These are phyloP conservation scores for Mortierella sp. DNA, from an alignment of 371 early-diverging fungal species.

Conservation along the genomic window DNA sequence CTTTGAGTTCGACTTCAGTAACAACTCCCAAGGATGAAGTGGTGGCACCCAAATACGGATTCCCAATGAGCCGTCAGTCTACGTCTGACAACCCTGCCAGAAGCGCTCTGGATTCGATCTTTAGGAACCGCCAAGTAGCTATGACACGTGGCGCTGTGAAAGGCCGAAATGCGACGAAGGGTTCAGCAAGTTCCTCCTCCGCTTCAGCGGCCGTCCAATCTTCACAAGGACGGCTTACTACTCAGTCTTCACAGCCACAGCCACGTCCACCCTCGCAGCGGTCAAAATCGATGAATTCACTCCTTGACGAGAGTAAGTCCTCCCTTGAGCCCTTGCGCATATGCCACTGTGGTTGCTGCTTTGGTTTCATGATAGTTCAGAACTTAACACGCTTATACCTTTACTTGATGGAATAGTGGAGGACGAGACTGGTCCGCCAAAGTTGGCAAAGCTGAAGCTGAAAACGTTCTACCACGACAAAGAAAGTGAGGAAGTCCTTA, in stretches of 20 bases:
- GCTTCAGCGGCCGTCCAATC: not conserved
- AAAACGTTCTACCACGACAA: slow-evolving; percentile 49
- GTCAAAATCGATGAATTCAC: slow-evolving; percentile 10
- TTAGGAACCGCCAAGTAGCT: slow-evolving; percentile 50
- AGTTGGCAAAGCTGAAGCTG: slow-evolving; percentile 38
- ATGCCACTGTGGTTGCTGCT: too few species aligned
- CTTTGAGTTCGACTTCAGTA: not conserved
- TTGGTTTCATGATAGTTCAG: not conserved
- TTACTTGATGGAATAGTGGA: slow-evolving; percentile 17
- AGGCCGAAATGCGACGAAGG: slow-evolving; percentile 11
- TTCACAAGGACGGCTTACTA: not conserved
- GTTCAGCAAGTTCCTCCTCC: not conserved
- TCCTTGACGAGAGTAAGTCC: slow-evolving; percentile 8
- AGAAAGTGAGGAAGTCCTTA: slow-evolving; percentile 46
- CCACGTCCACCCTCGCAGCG: not conserved
- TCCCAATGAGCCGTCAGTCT: slow-evolving; percentile 23
- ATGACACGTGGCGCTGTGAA: slow-evolving; percentile 41
- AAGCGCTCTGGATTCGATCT: slow-evolving; percentile 43
- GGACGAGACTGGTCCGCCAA: slow-evolving; percentile 35
- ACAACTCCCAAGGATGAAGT: slow-evolving; percentile 7
- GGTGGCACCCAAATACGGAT: slow-evolving; percentile 19
- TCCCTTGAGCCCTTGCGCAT: too few species aligned
- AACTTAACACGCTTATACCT: too few species aligned
- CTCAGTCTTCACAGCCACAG: not conserved
- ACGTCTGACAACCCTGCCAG: slow-evolving; percentile 32